A percentile compares a stretch with the other conserved stretches of the same genome.
Conservation (phyloP, 2,329 filamentous ascomycete genomes). For the Talaromyces sp. region DNA sequence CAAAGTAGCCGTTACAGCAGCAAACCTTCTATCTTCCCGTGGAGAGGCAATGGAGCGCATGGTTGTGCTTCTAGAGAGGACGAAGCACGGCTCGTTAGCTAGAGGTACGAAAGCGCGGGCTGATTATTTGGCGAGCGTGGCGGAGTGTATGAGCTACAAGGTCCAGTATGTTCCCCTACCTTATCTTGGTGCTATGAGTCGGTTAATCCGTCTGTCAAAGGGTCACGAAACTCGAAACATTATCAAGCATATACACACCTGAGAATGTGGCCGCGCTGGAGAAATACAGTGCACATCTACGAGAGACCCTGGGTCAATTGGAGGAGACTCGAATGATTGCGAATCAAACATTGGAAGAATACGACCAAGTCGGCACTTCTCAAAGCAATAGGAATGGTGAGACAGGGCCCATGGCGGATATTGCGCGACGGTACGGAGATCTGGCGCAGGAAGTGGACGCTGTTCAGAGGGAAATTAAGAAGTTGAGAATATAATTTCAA, state of each 20-base stretch:
- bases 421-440: slow-evolving; percentile 38
- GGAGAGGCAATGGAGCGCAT: slow-evolving; percentile 36
- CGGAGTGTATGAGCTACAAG: slow-evolving; percentile 37
- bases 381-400: background rate
- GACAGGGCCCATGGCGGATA: slow-evolving; percentile 31
- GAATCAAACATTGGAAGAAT: slow-evolving; percentile 33
- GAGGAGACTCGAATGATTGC: slow-evolving; percentile 24
- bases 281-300: slow-evolving; percentile 34
- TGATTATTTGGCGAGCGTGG: slow-evolving; percentile 39
- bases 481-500: slow-evolving; percentile 22
- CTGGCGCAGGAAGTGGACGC: slow-evolving; percentile 38
- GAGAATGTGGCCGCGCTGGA: slow-evolving; percentile 33
- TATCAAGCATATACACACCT: slow-evolving; percentile 37
- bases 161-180: slow-evolving; percentile 29
- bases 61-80: slow-evolving; percentile 40
- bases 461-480: slow-evolving; percentile 35
- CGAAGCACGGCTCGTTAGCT: slow-evolving; percentile 37
- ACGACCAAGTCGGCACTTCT: slow-evolving; percentile 29
- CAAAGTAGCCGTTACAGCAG: slow-evolving; percentile 34
- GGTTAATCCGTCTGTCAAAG: slow-evolving; percentile 21
- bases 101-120: slow-evolving; percentile 38
- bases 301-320: slow-evolving; percentile 28
- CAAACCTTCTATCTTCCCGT: slow-evolving; percentile 32
- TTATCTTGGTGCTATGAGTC: background rate
- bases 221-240: slow-evolving; percentile 37